Base-by-base conservation (phyloP, 371 early-diverging fungal genomes). In the Capillidium rhysosporum region DNA sequence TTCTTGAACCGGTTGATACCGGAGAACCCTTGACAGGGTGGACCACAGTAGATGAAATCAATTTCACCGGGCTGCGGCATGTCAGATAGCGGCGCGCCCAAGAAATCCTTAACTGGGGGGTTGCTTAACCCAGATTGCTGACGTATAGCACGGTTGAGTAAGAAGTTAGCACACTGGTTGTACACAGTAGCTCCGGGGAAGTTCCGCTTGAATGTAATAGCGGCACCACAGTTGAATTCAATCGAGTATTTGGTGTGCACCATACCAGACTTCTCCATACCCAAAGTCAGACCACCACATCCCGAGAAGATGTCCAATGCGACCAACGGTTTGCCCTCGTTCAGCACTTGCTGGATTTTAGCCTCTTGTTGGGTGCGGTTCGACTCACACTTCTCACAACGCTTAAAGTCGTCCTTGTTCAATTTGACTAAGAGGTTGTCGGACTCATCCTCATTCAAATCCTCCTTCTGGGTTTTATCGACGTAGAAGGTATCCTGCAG, bases 21-120 rank as follows among this genome's bases (percentile, higher is more conserved):
- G 30, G 72, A 72, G 57, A 77, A 77, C n/a, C 79, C 80, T 55
- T 79, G 80, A 61, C 66, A 79, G 1, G 79, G 76, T 5, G 80
- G 80, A 0, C 80, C 80, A 54, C 80, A 75, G 56, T 78, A 79
- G 26, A 79, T 74, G 46, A 79, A 66, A 56, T 76, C 75, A 12
- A 78, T 70, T 18, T 70, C 67, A 20, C 70, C 76, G 0, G 73
- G 75, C 18, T 52, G 56, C 1, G 78, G 78, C 69, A 75, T 73
- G 0, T 59, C 64, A 21, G 66, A 56, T 26, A 77, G 46, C 2
- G 58, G 55, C 2, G 57, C 56, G 9, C 65, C 70, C 18, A 61
- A 31, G 25, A 65, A 62, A 48, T 70, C 71, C 20, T 65, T 61
- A 12, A 59, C 46, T 2, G 57, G 46, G 5, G 62, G 57, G 16